Evolutionary conservation across 768 basidiomycete species (phyloP).

Genomic region (Mycena venus): DNA sequence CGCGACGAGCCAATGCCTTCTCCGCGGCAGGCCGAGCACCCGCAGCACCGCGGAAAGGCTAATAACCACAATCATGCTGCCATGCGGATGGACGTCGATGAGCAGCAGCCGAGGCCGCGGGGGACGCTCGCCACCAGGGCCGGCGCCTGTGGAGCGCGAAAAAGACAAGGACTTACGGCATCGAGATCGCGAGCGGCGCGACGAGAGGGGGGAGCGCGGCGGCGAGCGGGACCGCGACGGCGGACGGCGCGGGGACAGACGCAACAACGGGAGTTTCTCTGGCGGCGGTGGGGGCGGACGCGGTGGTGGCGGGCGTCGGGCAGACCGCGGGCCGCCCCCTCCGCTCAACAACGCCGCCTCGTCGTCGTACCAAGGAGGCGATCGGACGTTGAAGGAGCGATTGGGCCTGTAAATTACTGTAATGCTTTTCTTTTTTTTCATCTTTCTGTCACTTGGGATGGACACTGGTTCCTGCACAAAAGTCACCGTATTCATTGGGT

Average conservation of each 20-base stretch:
- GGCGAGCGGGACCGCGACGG: slow-evolving; percentile 49
- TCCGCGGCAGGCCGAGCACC: slow-evolving; percentile 27
- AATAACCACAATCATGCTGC: slow-evolving; percentile 34
- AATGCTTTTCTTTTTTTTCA: not conserved
- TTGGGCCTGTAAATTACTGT: slow-evolving; percentile 74
- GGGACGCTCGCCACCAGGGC: slow-evolving; percentile 45
- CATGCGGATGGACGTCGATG: slow-evolving; percentile 66
- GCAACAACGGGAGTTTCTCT: slow-evolving; percentile 37
- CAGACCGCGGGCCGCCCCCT: slow-evolving; percentile 41
- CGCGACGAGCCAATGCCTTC: slow-evolving; percentile 34
- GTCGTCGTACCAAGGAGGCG: slow-evolving; percentile 52
- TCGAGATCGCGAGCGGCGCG: slow-evolving; percentile 52
- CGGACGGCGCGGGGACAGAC: slow-evolving; percentile 49
- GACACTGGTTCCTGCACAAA: too few species aligned
- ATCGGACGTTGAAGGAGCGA: slow-evolving; percentile 89
- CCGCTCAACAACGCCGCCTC: slow-evolving; percentile 41
- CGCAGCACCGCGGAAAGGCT: slow-evolving; percentile 38
- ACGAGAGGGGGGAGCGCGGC: slow-evolving; percentile 48
- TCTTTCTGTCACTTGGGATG: too few species aligned
- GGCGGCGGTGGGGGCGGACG: slow-evolving; percentile 52
- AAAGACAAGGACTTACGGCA: slow-evolving; percentile 44
- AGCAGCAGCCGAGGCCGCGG: slow-evolving; percentile 59
- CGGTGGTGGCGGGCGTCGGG: slow-evolving; percentile 48
- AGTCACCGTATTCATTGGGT: too few species aligned
- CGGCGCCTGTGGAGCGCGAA: slow-evolving; percentile 54